Conservation (phyloP, 2,329 filamentous ascomycete genomes). For the Aspergillus persii region DNA sequence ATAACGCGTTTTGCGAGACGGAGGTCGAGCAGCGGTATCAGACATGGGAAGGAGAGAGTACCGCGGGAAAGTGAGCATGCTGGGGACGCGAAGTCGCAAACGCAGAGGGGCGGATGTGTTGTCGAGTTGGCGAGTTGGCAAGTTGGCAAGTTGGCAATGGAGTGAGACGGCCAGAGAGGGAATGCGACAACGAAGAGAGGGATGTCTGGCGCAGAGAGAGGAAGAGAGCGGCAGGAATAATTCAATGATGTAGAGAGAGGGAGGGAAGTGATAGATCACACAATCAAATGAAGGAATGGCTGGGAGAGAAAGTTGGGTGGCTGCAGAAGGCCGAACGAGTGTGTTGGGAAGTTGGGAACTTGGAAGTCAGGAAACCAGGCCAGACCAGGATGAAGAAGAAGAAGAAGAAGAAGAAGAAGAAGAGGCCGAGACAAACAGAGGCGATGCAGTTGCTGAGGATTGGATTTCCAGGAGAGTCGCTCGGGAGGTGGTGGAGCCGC, state of each 20-base stretch:
- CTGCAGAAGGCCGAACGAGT: not conserved
- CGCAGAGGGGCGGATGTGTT: not conserved
- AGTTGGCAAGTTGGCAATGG: not conserved
- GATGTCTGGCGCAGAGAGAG: not conserved
- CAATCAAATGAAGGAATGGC: not conserved
- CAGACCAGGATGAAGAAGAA: not conserved
- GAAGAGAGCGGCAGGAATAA: not conserved
- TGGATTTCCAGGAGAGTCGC: not conserved
- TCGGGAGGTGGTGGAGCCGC: not conserved
- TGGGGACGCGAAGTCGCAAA: slow-evolving; percentile 25
- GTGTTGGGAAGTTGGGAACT: not conserved
- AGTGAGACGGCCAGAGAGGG: not conserved
- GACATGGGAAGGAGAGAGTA: slow-evolving; percentile 25
- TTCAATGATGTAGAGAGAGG: not conserved
- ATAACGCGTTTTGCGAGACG: slow-evolving; percentile 23
- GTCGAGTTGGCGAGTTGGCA: not conserved
- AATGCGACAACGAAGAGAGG: not conserved
- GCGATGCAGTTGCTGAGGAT: too few relatives aligned
- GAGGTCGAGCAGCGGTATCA: slow-evolving; percentile 28
- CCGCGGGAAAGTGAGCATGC: slow-evolving; percentile 35
- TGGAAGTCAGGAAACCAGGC: too few relatives aligned
- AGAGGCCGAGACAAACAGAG: too few relatives aligned
- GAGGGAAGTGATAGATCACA: slow-evolving; percentile 7
- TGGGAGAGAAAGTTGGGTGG: not conserved
- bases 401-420: not conserved